Evolutionary conservation across 345 rosid species (phyloP).

Genomic region (Bruguiera gymnorhiza): DNA sequence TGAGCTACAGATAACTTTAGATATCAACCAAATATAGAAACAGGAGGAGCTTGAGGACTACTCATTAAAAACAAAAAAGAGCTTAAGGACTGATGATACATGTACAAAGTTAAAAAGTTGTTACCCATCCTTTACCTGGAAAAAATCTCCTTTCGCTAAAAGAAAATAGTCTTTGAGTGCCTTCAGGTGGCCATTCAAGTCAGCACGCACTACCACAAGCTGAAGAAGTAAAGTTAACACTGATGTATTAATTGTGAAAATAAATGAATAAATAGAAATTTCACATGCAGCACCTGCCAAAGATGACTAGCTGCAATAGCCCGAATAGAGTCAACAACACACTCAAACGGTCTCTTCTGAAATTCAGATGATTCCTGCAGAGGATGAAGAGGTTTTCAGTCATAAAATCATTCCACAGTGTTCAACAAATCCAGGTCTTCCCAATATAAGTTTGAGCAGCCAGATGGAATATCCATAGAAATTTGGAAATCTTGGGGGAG

Average conservation of each 20-base stretch:
- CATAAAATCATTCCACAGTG: too few relatives aligned
- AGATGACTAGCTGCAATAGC: conserved; percentile 98
- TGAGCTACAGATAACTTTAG: too few relatives aligned
- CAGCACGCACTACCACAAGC: conserved; percentile 95
- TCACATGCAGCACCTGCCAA: conserved; percentile 79
- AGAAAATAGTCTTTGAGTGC: conserved; percentile 96
- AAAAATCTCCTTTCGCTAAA: conserved; percentile 93
- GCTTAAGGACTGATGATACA: too few relatives aligned
- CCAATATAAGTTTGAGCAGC: too few relatives aligned
- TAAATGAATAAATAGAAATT: conserved; percentile 8
- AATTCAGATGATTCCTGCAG: conserved; percentile 86
- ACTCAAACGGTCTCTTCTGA: conserved; percentile 89
- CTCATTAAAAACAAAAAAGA: too few relatives aligned
- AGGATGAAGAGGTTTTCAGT: not conserved
- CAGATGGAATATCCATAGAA: too few relatives aligned
- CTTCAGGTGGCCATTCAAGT: conserved; percentile 88
- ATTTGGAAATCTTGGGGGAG: too few relatives aligned
- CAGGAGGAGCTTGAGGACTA: too few relatives aligned
- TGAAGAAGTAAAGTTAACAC: conserved; percentile 37
- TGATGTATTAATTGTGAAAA: conserved; percentile 11
- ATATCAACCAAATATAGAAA: too few relatives aligned
- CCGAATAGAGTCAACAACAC: conserved; percentile 75
- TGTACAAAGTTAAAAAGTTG: not conserved
- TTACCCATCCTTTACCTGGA: conserved; percentile 60
- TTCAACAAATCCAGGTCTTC: too few relatives aligned